Conservation (phyloP, 2,329 filamentous ascomycete species). For the Sporothrix inflata region DNA sequence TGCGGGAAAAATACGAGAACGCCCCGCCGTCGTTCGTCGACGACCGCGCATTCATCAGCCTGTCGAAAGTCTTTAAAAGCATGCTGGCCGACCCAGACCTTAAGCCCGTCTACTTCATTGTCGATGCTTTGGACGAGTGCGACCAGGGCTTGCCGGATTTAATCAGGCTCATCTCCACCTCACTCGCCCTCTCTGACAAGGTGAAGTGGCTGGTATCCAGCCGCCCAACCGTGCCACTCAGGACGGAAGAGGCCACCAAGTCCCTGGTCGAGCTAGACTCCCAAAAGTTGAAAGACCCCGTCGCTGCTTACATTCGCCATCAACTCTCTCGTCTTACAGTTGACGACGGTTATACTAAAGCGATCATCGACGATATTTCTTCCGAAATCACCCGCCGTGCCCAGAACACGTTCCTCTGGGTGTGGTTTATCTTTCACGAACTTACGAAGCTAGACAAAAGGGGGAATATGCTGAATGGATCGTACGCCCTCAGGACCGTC, state of each 20-base stretch:
- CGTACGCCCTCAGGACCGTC: neutral
- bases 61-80: neutral
- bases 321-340: neutral
- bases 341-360: neutral
- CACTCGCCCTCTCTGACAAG: conserved; percentile 9
- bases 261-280: conserved; percentile 12
- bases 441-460: neutral
- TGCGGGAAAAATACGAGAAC: conserved; percentile 33
- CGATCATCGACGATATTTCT: neutral
- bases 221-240: conserved; percentile 2
- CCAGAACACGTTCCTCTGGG: conserved; percentile 21
- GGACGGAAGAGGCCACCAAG: neutral
- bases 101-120: conserved; percentile 19
- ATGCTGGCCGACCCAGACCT: conserved; percentile 9
- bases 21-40: conserved; percentile 27
- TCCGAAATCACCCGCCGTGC: conserved; percentile 12
- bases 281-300: neutral
- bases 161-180: neutral
- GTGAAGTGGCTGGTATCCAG: conserved; percentile 20
- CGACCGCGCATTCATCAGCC: conserved; percentile 3
- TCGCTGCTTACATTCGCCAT: conserved; percentile 16
- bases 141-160: neutral
- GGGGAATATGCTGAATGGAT: neutral
- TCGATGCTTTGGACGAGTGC: conserved; percentile 23
- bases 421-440: conserved; percentile 12